Conservation (phyloP, 768 basidiomycete genomes). For the Clitopilus passeckerianus region DNA sequence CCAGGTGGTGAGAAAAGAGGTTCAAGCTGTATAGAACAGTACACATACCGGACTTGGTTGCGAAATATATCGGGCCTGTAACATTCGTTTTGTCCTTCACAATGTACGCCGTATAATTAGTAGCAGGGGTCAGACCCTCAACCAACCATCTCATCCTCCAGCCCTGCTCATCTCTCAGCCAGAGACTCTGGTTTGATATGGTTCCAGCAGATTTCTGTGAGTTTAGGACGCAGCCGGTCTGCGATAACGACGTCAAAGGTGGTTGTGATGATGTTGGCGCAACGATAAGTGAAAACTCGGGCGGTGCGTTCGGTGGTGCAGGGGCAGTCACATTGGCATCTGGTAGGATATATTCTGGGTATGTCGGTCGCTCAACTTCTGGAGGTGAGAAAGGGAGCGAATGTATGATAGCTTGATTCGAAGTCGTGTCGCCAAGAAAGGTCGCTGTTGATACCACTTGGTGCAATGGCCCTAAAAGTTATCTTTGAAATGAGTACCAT, state of each 20-base stretch:
- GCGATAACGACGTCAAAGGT: conserved; percentile 35
- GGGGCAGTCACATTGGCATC: conserved; percentile 46
- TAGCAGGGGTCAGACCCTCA: conserved; percentile 50
- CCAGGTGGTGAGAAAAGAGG: background rate
- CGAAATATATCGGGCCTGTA: conserved; percentile 64
- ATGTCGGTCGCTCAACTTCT: conserved; percentile 34
- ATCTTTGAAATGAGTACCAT: background rate
- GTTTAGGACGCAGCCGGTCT: conserved; percentile 58
- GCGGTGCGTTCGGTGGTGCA: conserved; percentile 30
- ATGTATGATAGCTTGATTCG: conserved; percentile 68
- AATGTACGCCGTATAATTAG: conserved; percentile 78
- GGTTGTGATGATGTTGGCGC: conserved; percentile 38
- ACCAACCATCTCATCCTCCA: conserved; percentile 71
- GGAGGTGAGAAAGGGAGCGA: conserved; percentile 48
- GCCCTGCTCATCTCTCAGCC: conserved; percentile 53
- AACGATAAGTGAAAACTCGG: conserved; percentile 53
- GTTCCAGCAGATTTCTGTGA: conserved; percentile 30
- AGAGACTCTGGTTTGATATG: conserved; percentile 40
- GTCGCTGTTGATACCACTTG: conserved; percentile 37
- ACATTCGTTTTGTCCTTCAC: conserved; percentile 52
- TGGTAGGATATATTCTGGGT: conserved; percentile 76
- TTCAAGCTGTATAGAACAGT: conserved; percentile 10
- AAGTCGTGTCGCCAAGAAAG: conserved; percentile 68
- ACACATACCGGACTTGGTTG: conserved; percentile 63
- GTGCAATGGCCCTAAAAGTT: conserved; percentile 45